phyloP scores from a whole-genome alignment of 169 alveolate genomes.

The Plasmodium gonderi region DNA sequence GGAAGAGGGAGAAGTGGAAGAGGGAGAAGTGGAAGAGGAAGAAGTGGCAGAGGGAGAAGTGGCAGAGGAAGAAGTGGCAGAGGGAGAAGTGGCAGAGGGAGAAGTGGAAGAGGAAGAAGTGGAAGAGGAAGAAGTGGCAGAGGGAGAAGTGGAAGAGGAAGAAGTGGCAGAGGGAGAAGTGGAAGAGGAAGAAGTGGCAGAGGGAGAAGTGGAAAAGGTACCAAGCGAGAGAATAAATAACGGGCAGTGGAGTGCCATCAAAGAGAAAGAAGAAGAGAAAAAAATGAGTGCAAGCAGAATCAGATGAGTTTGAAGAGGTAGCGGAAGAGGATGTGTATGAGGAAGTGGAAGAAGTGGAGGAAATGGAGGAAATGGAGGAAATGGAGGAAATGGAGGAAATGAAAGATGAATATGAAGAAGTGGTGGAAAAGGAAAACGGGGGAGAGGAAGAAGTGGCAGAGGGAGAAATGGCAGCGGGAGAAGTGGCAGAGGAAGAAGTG shows the following conservation, averaged over 20 bases:
- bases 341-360: too few species aligned
- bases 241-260: neutral
- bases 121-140: neutral
- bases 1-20: neutral
- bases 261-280: neutral
- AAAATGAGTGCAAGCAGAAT: too few species aligned
- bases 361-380: too few species aligned
- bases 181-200: neutral
- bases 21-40: neutral
- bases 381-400: too few species aligned
- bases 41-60: neutral
- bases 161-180: neutral
- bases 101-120: neutral
- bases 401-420: too few species aligned
- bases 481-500: slow-evolving; percentile 56
- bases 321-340: neutral
- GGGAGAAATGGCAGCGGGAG: slow-evolving; percentile 12
- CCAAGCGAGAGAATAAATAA: neutral
- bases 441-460: neutral
- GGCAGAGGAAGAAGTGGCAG: neutral
- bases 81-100: neutral
- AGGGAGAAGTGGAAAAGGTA: neutral
- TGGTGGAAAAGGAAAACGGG: neutral
- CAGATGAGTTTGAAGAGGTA: too few species aligned
- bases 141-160: neutral